Evolutionary conservation across 2,329 filamentous ascomycete species (phyloP).

Genomic region (Coniochaeta sp.): DNA sequence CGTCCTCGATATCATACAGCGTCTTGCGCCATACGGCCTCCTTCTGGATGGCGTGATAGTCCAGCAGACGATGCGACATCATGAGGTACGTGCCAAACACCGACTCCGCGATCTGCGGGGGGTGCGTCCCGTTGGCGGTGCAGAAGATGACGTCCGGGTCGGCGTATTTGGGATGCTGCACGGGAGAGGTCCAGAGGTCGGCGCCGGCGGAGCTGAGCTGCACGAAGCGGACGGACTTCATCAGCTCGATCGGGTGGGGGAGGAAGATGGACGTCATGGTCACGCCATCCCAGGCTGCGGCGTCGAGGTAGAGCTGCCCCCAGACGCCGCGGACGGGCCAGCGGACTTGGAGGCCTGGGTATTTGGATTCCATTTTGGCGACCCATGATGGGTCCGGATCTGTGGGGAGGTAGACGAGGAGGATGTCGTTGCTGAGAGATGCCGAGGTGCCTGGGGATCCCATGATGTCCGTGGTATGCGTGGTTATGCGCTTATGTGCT

Average conservation of each 20-base stretch:
- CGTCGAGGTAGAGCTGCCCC: constrained; percentile 17
- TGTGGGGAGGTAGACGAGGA: constrained; percentile 29
- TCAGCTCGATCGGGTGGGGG: constrained; percentile 21
- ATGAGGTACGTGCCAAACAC: constrained; percentile 20
- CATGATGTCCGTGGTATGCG: constrained; percentile 5
- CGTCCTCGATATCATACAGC: constrained; percentile 16
- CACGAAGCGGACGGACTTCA: constrained; percentile 33
- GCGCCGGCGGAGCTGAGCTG: constrained; percentile 37
- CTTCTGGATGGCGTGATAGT: constrained; percentile 13
- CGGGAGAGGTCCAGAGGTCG: constrained; percentile 27
- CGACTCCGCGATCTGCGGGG: constrained; percentile 28
- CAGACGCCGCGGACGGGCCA: constrained; percentile 18
- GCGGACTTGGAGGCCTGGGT: constrained; percentile 30
- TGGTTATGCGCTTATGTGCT: background rate
- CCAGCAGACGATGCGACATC: constrained; percentile 16
- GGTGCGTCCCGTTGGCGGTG: constrained; percentile 33
- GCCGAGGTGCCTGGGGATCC: background rate
- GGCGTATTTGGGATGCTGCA: constrained; percentile 22
- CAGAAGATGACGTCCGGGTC: constrained; percentile 29
- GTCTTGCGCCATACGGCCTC: constrained; percentile 8
- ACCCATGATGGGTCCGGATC: constrained; percentile 26
- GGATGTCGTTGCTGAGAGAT: constrained; percentile 26
- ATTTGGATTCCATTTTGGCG: constrained; percentile 21
- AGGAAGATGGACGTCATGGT: constrained; percentile 28
- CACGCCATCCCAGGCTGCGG: constrained; percentile 30